A percentile compares a stretch with the other conserved stretches of the same genome.
Conservation (phyloP, 2,329 filamentous ascomycete genomes). For the Emmonsia crescens region DNA sequence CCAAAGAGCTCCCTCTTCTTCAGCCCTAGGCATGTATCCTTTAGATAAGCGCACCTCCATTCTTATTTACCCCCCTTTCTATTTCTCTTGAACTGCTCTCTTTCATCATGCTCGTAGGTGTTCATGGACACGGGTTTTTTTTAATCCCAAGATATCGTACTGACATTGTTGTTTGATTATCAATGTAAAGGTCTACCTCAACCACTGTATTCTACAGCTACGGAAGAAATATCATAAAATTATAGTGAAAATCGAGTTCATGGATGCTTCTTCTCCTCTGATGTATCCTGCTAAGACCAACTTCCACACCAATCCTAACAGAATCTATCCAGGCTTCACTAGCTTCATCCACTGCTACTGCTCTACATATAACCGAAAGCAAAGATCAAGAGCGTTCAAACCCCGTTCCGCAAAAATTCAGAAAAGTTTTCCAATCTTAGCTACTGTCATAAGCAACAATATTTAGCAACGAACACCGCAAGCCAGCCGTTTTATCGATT, state of each 20-base stretch:
- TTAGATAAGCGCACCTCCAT: not conserved
- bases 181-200: not conserved
- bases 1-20: not conserved
- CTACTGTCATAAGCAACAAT: no score
- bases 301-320: no score
- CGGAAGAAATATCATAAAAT: not conserved
- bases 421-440: no score
- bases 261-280: not conserved
- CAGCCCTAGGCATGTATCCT: not conserved
- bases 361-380: not conserved
- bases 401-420: no score
- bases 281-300: not conserved
- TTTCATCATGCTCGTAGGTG: not conserved
- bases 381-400: no score
- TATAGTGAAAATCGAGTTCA: not conserved
- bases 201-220: not conserved
- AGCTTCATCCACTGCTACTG: not conserved
- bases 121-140: not conserved
- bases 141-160: not conserved
- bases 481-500: no score
- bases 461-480: no score
- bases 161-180: not conserved
- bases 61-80: not conserved
- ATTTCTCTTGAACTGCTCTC: not conserved
- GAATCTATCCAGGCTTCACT: not conserved